Conservation (phyloP, 495 filamentous ascomycete species). For the Hypoxylon trugodes region DNA sequence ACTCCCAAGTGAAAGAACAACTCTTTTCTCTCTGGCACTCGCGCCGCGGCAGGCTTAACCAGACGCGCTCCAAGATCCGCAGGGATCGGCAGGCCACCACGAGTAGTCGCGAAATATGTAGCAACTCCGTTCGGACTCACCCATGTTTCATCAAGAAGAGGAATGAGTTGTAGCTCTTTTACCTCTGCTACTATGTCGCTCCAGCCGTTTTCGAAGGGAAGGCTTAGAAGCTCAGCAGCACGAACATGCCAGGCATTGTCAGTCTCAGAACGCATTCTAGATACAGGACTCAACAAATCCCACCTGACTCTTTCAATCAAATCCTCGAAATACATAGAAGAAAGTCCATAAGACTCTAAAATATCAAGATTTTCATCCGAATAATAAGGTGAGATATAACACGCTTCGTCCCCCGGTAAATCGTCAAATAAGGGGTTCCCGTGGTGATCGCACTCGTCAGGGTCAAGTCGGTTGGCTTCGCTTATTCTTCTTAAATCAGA, state of each 20-base stretch:
- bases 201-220: conserved; percentile 6
- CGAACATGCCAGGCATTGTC: conserved; percentile 37
- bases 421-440: conserved; percentile 36
- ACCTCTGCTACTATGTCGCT: neutral
- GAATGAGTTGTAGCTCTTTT: conserved; percentile 23
- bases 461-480: neutral
- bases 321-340: neutral
- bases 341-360: conserved; percentile 14
- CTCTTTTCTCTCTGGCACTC: conserved; percentile 23
- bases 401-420: neutral
- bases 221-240: conserved; percentile 15
- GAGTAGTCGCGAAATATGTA: conserved; percentile 36
- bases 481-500: neutral
- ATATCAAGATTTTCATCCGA: neutral
- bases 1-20: conserved; percentile 44
- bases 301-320: neutral
- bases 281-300: conserved; percentile 6
- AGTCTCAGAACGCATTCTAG: conserved; percentile 23
- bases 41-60: conserved; percentile 21
- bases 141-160: conserved; percentile 23
- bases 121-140: conserved; percentile 4
- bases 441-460: conserved; percentile 6
- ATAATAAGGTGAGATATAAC: conserved; percentile 30
- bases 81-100: conserved; percentile 37
- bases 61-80: conserved; percentile 31